phyloP scores from a whole-genome alignment of 768 basidiomycete genomes.

The Serendipita sp. region DNA sequence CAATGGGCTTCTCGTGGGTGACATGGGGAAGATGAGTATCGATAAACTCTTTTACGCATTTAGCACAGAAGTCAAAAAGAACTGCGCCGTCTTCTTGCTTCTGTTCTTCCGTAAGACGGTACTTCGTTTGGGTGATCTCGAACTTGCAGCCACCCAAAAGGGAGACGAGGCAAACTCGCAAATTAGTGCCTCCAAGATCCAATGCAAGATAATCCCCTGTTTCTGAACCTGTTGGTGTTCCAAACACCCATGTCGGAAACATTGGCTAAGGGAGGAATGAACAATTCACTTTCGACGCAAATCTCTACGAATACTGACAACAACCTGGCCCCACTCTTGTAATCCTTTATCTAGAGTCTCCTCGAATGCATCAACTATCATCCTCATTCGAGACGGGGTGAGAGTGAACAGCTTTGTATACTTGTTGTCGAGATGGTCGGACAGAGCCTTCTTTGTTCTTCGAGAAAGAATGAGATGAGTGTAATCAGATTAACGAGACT shows the following conservation, averaged over 20 bases:
- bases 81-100: slow-evolving; percentile 95
- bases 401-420: slow-evolving; percentile 78
- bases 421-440: slow-evolving; percentile 71
- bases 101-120: slow-evolving; percentile 91
- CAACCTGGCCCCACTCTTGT: slow-evolving; percentile 63
- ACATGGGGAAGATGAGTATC: slow-evolving; percentile 39
- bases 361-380: slow-evolving; percentile 93
- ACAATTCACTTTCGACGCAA: neutral
- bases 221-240: slow-evolving; percentile 85
- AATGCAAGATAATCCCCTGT: slow-evolving; percentile 79
- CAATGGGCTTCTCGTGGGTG: neutral
- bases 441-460: slow-evolving; percentile 53
- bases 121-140: slow-evolving; percentile 94
- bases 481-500: neutral
- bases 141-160: slow-evolving; percentile 89
- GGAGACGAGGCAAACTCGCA: slow-evolving; percentile 94
- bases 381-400: slow-evolving; percentile 83
- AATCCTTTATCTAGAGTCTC: slow-evolving; percentile 81
- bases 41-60: slow-evolving; percentile 80
- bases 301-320: slow-evolving; percentile 42
- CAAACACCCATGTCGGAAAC: slow-evolving; percentile 96
- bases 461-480: neutral
- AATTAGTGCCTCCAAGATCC: slow-evolving; percentile 86
- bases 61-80: slow-evolving; percentile 94
- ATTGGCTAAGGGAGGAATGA: slow-evolving; percentile 41